A percentile compares a stretch with the other conserved stretches of the same genome.
Conservation (phyloP, 179 eudicot genomes). For the Heliamphora pulchella region DNA sequence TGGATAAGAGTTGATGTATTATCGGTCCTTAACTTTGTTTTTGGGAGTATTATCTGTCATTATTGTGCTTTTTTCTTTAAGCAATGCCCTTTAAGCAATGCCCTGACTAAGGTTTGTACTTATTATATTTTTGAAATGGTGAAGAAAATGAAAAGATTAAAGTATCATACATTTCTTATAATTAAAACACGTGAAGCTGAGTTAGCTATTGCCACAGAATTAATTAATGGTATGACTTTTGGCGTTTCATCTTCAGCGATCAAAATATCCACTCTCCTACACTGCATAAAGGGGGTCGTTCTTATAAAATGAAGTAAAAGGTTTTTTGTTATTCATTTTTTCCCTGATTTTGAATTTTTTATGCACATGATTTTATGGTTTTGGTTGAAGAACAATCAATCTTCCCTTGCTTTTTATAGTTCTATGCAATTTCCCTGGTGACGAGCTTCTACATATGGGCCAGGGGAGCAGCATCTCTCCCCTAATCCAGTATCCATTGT, state of each 20-base stretch:
- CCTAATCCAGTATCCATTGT: too few relatives aligned
- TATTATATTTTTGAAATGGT: not conserved
- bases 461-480: too few relatives aligned
- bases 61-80: too few relatives aligned
- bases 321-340: not conserved
- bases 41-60: not conserved
- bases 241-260: not conserved
- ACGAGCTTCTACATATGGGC: not conserved
- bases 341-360: not conserved
- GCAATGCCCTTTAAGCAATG: too few relatives aligned
- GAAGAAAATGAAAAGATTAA: not conserved
- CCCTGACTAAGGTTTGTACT: not conserved
- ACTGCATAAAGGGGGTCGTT: not conserved
- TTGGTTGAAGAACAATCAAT: not conserved
- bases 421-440: not conserved
- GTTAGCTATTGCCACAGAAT: not conserved
- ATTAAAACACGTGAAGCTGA: not conserved
- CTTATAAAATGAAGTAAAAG: not conserved
- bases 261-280: not conserved
- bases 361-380: not conserved
- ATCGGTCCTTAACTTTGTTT: not conserved
- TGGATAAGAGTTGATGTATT: not conserved
- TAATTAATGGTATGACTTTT: not conserved
- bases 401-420: not conserved
- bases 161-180: not conserved